phyloP scores from a whole-genome alignment of 2,329 filamentous ascomycete genomes.

The Botrytis aclada region DNA sequence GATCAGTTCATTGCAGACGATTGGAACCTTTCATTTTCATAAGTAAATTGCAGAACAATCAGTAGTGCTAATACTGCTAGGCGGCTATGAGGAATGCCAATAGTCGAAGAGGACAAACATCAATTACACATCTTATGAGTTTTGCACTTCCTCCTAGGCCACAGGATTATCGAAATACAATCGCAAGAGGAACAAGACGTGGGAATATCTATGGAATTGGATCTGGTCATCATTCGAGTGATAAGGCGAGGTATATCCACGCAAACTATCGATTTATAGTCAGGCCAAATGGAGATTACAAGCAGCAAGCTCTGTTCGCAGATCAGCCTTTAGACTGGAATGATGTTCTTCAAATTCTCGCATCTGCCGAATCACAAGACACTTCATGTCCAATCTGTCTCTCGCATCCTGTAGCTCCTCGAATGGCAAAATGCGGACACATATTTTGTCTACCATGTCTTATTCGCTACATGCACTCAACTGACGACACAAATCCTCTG shows the following conservation, averaged over 20 bases:
- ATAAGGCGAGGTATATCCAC: slow-evolving; percentile 91
- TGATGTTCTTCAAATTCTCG: slow-evolving; percentile 85
- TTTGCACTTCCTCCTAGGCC: slow-evolving; percentile 78
- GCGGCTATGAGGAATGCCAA: slow-evolving; percentile 58
- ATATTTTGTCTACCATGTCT: slow-evolving; percentile 94
- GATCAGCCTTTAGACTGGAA: slow-evolving; percentile 90
- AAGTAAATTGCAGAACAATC: background rate
- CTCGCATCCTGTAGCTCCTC: slow-evolving; percentile 84
- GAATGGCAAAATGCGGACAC: slow-evolving; percentile 96
- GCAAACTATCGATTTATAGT: slow-evolving; percentile 98
- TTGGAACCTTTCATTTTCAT: background rate
- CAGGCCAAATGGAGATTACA: slow-evolving; percentile 75
- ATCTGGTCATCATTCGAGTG: slow-evolving; percentile 83
- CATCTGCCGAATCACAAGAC: slow-evolving; percentile 82
- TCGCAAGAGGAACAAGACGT: slow-evolving; percentile 51
- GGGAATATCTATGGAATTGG: slow-evolving; percentile 81
- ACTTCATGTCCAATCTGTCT: slow-evolving; percentile 93
- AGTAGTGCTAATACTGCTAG: slow-evolving; percentile 24
- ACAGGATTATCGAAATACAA: slow-evolving; percentile 51
- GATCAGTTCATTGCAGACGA: background rate
- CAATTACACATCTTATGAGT: slow-evolving; percentile 94
- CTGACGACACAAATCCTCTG: slow-evolving; percentile 58
- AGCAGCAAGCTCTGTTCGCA: slow-evolving; percentile 76
- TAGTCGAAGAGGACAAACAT: slow-evolving; percentile 86
- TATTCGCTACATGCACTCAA: slow-evolving; percentile 92